Conservation (phyloP, 1,284 basidiomycete species). For the Boletus holoroseus region DNA sequence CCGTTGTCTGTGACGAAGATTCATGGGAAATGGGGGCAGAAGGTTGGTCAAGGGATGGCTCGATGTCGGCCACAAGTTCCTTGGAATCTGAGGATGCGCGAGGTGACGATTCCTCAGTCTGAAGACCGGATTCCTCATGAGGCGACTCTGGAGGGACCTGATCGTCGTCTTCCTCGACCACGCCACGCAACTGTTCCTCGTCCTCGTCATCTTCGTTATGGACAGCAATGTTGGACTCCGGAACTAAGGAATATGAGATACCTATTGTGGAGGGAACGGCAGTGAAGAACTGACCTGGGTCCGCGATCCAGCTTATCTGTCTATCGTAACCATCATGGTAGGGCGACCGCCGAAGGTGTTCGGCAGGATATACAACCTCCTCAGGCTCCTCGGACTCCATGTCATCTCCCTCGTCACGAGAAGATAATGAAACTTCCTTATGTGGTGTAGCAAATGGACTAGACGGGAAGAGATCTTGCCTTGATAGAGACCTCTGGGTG, state of each 20-base stretch:
- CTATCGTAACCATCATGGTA: constrained; percentile 49
- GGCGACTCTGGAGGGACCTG: constrained; percentile 41
- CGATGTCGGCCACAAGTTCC: constrained; percentile 55
- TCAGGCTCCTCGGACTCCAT: constrained; percentile 37
- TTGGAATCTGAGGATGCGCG: constrained; percentile 48
- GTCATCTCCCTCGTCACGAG: constrained; percentile 51
- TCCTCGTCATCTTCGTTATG: constrained; percentile 54
- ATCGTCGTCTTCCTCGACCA: constrained; percentile 37
- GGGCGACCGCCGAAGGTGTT: constrained; percentile 42
- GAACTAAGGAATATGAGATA: constrained; percentile 33
- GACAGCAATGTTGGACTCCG: constrained; percentile 56
- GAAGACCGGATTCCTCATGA: constrained; percentile 33
- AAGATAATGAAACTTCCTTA: constrained; percentile 46
- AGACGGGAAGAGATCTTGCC: constrained; percentile 54
- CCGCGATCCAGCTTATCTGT: constrained; percentile 72
- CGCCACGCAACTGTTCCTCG: constrained; percentile 32
- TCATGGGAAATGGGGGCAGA: constrained; percentile 45
- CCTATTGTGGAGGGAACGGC: constrained; percentile 3
- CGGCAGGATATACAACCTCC: constrained; percentile 51
- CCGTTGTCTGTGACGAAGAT: constrained; percentile 44
- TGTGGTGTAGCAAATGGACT: constrained; percentile 71
- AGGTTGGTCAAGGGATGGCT: constrained; percentile 49
- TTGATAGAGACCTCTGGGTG: constrained; percentile 43
- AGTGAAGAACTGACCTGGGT: constrained; percentile 47
- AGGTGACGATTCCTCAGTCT: constrained; percentile 45